Percentiles rank a stretch among this genome's conserved stretches.
These are phyloP conservation scores for Trametes gibbosa DNA, from an alignment of 768 basidiomycete species.

Conservation along the genomic window DNA sequence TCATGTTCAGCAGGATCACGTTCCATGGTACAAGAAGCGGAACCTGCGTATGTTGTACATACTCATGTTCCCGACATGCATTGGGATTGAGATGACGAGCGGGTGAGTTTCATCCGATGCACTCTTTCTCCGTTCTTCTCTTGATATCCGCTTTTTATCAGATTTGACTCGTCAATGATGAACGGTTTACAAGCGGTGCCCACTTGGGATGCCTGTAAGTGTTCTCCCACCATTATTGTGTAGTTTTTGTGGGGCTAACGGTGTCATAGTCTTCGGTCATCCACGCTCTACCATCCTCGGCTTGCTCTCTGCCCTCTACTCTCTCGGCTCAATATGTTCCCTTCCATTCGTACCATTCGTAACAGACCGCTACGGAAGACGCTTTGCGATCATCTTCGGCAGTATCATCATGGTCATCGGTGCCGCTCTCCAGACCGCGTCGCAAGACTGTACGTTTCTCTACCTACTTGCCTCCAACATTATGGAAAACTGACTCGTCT, in stretches of 20 bases:
- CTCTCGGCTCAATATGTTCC: slow-evolving; percentile 54
- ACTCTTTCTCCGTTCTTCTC: neutral
- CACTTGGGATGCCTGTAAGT: slow-evolving; percentile 54
- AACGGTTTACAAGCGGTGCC: slow-evolving; percentile 59
- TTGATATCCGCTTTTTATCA: slow-evolving; percentile 20
- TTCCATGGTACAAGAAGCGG: slow-evolving; percentile 61
- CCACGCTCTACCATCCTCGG: slow-evolving; percentile 56
- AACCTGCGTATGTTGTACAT: slow-evolving; percentile 57
- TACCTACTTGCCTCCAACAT: too few relatives aligned
- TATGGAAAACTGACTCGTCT: too few relatives aligned
- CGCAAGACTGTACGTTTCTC: slow-evolving; percentile 37
- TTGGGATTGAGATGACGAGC: slow-evolving; percentile 62
- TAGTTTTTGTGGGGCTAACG: neutral
- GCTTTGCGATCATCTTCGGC: slow-evolving; percentile 49
- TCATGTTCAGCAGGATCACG: slow-evolving; percentile 39
- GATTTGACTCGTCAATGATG: slow-evolving; percentile 61
- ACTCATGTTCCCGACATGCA: slow-evolving; percentile 56
- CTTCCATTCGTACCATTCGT: slow-evolving; percentile 52
- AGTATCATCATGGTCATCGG: slow-evolving; percentile 36
- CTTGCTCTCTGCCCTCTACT: slow-evolving; percentile 57
- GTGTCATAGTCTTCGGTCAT: slow-evolving; percentile 45
- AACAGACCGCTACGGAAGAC: slow-evolving; percentile 50
- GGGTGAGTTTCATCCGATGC: slow-evolving; percentile 36
- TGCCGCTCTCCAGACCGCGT: slow-evolving; percentile 25
- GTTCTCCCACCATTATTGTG: neutral